A percentile compares a stretch with the other conserved stretches of the same genome.
Evolutionary conservation across 202 grass and related monocot genomes (phyloP).

Genomic region (Saccharum hybrid): DNA sequence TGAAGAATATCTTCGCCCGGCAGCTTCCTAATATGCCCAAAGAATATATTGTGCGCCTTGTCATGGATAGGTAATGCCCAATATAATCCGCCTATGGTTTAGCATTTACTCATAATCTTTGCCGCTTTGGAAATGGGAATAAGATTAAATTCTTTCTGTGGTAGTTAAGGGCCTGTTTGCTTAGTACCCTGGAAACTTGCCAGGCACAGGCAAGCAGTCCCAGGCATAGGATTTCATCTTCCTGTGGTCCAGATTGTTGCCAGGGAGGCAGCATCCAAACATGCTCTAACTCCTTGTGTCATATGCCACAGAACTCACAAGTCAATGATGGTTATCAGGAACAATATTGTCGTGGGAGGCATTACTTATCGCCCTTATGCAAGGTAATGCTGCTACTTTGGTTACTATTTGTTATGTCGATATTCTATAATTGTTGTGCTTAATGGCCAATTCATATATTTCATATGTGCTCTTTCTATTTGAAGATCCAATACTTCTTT

Average conservation of each 20-base stretch:
- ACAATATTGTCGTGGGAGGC: constrained; percentile 95
- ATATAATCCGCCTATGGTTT: not conserved
- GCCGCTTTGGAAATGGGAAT: not conserved
- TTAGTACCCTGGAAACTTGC: too few species aligned
- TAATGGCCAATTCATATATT: constrained; percentile 13
- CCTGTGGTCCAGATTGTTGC: too few species aligned
- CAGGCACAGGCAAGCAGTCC: too few species aligned
- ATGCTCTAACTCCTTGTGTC: not conserved
- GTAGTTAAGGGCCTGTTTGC: not conserved
- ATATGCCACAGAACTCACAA: constrained; percentile 88
- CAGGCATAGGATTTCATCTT: too few species aligned
- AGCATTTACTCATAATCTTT: constrained; percentile 10
- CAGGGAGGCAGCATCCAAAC: too few species aligned
- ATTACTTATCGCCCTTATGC: constrained; percentile 98
- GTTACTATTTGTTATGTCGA: constrained; percentile 22
- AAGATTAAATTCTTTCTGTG: constrained; percentile 24
- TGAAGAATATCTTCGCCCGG: constrained; percentile 98
- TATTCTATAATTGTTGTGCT: not conserved
- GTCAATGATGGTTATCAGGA: constrained; percentile 99
- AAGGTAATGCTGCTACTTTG: constrained; percentile 59
- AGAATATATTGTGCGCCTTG: constrained; percentile 96
- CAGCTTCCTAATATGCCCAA: constrained; percentile 99
- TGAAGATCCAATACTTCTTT: constrained; percentile 9
- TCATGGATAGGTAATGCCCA: constrained; percentile 88
- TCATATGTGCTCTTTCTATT: not conserved